Conservation (phyloP, 1,284 basidiomycete genomes). For the Apiotrichum gracile region DNA sequence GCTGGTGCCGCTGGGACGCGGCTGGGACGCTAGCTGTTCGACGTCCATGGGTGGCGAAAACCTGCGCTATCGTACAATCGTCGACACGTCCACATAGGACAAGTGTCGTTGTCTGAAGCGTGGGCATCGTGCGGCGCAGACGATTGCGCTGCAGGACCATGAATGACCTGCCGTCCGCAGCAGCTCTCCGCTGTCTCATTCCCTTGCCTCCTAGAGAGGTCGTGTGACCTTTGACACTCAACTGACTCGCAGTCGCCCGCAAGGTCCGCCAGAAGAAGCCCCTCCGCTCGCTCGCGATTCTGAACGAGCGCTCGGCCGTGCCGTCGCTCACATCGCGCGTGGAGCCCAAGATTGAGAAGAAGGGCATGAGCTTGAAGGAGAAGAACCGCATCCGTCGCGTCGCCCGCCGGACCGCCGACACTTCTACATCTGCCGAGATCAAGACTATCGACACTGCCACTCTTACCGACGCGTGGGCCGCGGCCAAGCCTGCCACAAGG, state of each 20-base stretch:
- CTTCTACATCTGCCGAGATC: constrained; percentile 28
- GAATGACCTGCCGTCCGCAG: no score
- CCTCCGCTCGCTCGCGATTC: constrained; percentile 73
- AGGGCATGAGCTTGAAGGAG: constrained; percentile 55
- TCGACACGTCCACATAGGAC: no score
- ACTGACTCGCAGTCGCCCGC: constrained; percentile 22
- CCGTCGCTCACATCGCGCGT: constrained; percentile 65
- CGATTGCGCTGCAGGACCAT: no score
- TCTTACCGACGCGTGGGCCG: constrained; percentile 20
- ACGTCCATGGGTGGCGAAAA: no score
- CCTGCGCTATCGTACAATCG: no score
- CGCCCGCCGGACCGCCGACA: constrained; percentile 61
- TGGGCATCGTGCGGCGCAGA: no score
- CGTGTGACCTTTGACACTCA: background rate
- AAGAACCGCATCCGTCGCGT: constrained; percentile 69
- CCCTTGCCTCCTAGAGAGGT: background rate
- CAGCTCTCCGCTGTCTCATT: background rate
- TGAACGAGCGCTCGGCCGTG: constrained; percentile 74
- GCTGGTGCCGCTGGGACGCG: constrained; percentile 1
- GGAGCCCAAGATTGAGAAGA: constrained; percentile 37
- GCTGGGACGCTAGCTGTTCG: background rate
- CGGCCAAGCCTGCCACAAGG: background rate
- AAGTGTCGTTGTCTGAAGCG: no score
- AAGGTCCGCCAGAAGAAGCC: constrained; percentile 48
- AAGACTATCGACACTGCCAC: constrained; percentile 6